These are phyloP conservation scores for Stagonosporopsis chrysanthemi DNA, from an alignment of 2,329 filamentous ascomycete species.

Conservation along the genomic window DNA sequence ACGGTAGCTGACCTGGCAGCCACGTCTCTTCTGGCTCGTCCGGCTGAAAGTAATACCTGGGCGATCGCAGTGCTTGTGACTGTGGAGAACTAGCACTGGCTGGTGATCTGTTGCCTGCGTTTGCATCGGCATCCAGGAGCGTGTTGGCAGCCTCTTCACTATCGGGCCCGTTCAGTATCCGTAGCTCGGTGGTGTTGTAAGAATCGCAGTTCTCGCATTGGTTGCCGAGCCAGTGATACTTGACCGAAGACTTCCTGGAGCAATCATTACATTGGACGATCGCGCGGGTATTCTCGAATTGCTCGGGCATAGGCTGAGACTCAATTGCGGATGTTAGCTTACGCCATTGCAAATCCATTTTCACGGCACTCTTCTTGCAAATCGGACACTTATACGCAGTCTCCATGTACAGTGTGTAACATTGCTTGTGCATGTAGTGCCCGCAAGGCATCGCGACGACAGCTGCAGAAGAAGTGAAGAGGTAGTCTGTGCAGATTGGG, in stretches of 20 bases:
- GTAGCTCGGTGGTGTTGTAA: constrained; percentile 61
- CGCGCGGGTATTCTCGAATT: constrained; percentile 80
- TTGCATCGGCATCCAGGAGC: constrained; percentile 39
- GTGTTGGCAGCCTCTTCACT: constrained; percentile 47
- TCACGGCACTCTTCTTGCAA: constrained; percentile 94
- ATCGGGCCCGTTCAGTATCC: constrained; percentile 51
- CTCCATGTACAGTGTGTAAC: constrained; percentile 86
- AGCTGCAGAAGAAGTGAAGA: constrained; percentile 88
- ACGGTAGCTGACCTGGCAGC: constrained; percentile 47
- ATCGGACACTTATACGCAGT: constrained; percentile 95
- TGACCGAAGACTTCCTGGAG: constrained; percentile 81
- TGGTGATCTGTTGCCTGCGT: constrained; percentile 37
- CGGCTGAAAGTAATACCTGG: constrained; percentile 48
- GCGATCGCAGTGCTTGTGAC: constrained; percentile 42
- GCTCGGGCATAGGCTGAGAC: constrained; percentile 87
- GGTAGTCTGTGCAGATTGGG: constrained; percentile 94
- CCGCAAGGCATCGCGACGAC: constrained; percentile 96
- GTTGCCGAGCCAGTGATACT: constrained; percentile 92
- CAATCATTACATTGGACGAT: constrained; percentile 95
- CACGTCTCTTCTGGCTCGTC: constrained; percentile 49
- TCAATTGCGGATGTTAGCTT: constrained; percentile 88
- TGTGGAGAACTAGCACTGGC: constrained; percentile 44
- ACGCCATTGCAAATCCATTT: constrained; percentile 95
- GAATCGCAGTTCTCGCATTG: constrained; percentile 75
- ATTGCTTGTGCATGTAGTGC: constrained; percentile 91